These are phyloP conservation scores for Phytophthora chlamydospora DNA, from an alignment of 352 stramenopile species.

Conservation along the genomic window DNA sequence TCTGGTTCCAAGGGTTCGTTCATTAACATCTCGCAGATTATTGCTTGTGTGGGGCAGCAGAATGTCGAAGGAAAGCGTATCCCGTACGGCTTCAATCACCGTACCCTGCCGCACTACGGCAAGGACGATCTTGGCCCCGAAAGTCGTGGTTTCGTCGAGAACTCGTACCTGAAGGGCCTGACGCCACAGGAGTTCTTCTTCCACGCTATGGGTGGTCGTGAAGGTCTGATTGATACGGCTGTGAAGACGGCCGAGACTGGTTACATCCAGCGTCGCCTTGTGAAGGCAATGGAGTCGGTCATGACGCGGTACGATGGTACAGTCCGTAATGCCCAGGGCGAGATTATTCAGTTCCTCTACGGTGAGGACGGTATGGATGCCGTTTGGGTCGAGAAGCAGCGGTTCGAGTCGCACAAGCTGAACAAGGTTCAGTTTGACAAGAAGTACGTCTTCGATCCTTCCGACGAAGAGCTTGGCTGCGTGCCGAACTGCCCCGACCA, in stretches of 20 bases:
- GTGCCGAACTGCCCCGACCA: slow-evolving; percentile 85
- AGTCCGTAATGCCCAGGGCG: slow-evolving; percentile 93
- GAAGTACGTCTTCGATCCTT: slow-evolving; percentile 93
- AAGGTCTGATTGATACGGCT: slow-evolving; percentile 99
- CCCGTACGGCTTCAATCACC: slow-evolving; percentile 95
- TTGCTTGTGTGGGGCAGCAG: slow-evolving; percentile 98
- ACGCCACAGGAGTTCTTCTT: slow-evolving; percentile 99
- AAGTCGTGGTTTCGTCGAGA: slow-evolving; percentile 99
- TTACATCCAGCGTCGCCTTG: slow-evolving; percentile 99
- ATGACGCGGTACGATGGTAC: slow-evolving; percentile 99
- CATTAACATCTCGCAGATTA: slow-evolving; percentile 99
- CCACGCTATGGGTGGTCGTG: slow-evolving; percentile 98
- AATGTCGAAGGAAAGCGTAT: slow-evolving; percentile 99
- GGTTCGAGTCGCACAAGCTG: slow-evolving; percentile 89
- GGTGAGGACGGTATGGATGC: slow-evolving; percentile 99
- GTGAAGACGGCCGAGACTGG: slow-evolving; percentile 99
- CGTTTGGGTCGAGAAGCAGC: slow-evolving; percentile 99
- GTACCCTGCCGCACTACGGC: slow-evolving; percentile 95
- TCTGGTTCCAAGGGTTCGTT: slow-evolving; percentile 99
- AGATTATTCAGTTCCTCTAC: slow-evolving; percentile 90
- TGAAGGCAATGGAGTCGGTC: slow-evolving; percentile 99
- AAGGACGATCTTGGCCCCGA: slow-evolving; percentile 98
- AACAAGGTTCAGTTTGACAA: slow-evolving; percentile 95
- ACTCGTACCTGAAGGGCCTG: slow-evolving; percentile 98
- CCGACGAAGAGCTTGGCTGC: slow-evolving; percentile 93